A percentile compares a stretch with the other conserved stretches of the same genome.
Evolutionary conservation across 345 rosid species (phyloP).

Genomic region (Gossypium mustelinum): DNA sequence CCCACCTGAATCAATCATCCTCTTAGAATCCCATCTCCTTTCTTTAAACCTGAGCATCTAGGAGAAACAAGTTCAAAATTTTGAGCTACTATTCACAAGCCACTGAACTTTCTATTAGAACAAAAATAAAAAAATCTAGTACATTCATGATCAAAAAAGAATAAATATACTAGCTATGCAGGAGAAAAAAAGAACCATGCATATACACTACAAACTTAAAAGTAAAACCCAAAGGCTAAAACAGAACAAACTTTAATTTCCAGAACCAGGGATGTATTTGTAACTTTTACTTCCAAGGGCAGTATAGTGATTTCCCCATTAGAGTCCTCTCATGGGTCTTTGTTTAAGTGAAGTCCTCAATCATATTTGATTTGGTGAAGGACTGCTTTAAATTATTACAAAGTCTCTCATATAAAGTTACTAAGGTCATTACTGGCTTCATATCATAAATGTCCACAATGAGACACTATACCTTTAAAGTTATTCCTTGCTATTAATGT

Average conservation of each 20-base stretch:
- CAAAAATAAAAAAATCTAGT: too few species aligned
- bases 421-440: not conserved
- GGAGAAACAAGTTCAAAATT: slow-evolving; percentile 31
- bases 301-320: not conserved
- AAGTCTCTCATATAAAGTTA: not conserved
- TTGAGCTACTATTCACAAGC: slow-evolving; percentile 24
- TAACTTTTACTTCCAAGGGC: not conserved
- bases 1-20: slow-evolving; percentile 84
- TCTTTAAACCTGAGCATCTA: slow-evolving; percentile 93
- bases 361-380: not conserved
- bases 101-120: not conserved
- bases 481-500: not conserved
- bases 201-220: not conserved
- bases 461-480: not conserved
- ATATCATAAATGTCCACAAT: not conserved
- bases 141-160: too few species aligned
- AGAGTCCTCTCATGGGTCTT: not conserved
- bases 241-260: not conserved
- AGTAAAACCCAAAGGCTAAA: not conserved
- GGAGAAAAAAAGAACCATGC: not conserved
- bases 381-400: not conserved
- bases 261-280: not conserved
- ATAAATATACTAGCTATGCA: not conserved
- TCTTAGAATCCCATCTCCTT: slow-evolving; percentile 90
- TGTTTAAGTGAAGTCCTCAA: not conserved